Percentiles rank a stretch among this genome's conserved stretches.
phyloP scores from a whole-genome alignment of 192 early-diverging fungal species.

The Umbelopsis ramanniana region DNA sequence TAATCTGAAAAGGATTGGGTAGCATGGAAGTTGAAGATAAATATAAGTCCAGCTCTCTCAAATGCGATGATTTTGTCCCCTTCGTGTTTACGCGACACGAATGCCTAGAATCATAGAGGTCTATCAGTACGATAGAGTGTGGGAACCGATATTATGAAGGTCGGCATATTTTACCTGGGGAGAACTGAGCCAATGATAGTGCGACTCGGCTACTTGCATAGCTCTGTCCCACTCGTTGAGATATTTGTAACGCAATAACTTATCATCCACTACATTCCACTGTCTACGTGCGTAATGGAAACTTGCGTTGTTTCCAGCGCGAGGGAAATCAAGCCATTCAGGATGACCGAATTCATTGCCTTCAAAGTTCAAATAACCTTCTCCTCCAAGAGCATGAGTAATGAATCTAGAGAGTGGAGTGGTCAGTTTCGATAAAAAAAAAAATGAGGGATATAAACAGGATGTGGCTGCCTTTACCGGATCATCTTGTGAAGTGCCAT shows the following conservation, averaged over 20 bases:
- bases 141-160: slow-evolving; percentile 2
- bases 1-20: slow-evolving; percentile 87
- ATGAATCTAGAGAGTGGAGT: slow-evolving; percentile 61
- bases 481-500: slow-evolving; percentile 98
- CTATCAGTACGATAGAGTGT: background rate
- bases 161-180: slow-evolving; percentile 53
- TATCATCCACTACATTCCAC: slow-evolving; percentile 91
- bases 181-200: slow-evolving; percentile 70
- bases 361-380: slow-evolving; percentile 96
- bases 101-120: slow-evolving; percentile 50
- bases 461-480: slow-evolving; percentile 47
- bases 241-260: slow-evolving; percentile 89
- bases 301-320: slow-evolving; percentile 85
- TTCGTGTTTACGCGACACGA: slow-evolving; percentile 90
- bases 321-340: slow-evolving; percentile 99
- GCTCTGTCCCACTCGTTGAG: slow-evolving; percentile 88
- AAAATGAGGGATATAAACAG: background rate
- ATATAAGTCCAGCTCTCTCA: slow-evolving; percentile 88
- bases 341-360: slow-evolving; percentile 99
- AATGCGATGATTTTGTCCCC: slow-evolving; percentile 92
- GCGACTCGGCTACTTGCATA: slow-evolving; percentile 80
- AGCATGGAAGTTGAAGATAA: slow-evolving; percentile 96
- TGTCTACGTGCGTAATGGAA: slow-evolving; percentile 96
- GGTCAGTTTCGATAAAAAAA: background rate
- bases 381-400: slow-evolving; percentile 89